Conservation (phyloP, 108 stramenopile species). For the Parietichytrium sp. region DNA sequence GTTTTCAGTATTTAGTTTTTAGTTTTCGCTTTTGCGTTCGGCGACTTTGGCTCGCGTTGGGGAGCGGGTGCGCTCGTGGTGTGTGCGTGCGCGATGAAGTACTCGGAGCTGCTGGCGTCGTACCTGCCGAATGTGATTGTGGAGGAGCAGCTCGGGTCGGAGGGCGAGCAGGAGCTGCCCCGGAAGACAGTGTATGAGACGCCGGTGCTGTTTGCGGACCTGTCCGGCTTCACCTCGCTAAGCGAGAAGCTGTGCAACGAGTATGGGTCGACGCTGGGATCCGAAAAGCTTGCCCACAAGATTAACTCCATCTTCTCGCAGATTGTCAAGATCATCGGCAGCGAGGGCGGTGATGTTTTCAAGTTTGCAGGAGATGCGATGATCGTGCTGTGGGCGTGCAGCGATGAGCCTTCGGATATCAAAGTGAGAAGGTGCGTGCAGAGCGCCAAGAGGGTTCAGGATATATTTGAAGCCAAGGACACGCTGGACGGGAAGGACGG, state of each 20-base stretch:
- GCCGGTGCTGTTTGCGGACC: slow-evolving; percentile 62
- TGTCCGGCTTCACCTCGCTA: slow-evolving; percentile 60
- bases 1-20: too few relatives aligned
- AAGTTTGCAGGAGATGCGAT: slow-evolving; percentile 67
- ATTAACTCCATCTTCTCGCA: slow-evolving; percentile 64
- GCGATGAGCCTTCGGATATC: slow-evolving; percentile 37
- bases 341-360: slow-evolving; percentile 65
- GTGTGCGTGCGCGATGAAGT: slow-evolving; percentile 42
- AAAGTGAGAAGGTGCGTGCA: slow-evolving; percentile 54
- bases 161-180: not conserved
- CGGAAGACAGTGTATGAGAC: slow-evolving; percentile 51
- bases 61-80: not conserved
- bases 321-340: slow-evolving; percentile 59
- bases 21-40: too few relatives aligned
- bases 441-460: slow-evolving; percentile 59
- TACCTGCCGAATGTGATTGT: slow-evolving; percentile 52
- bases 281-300: slow-evolving; percentile 59
- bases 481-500: slow-evolving; percentile 35
- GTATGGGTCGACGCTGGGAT: slow-evolving; percentile 47
- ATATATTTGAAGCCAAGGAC: slow-evolving; percentile 22
- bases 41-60: not conserved
- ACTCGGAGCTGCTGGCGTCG: slow-evolving; percentile 47
- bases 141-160: slow-evolving; percentile 31
- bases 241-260: slow-evolving; percentile 54
- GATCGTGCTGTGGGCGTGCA: slow-evolving; percentile 61